Evolutionary conservation across 2,329 filamentous ascomycete genomes (phyloP).

Genomic region (Arthrobotrys conoides): DNA sequence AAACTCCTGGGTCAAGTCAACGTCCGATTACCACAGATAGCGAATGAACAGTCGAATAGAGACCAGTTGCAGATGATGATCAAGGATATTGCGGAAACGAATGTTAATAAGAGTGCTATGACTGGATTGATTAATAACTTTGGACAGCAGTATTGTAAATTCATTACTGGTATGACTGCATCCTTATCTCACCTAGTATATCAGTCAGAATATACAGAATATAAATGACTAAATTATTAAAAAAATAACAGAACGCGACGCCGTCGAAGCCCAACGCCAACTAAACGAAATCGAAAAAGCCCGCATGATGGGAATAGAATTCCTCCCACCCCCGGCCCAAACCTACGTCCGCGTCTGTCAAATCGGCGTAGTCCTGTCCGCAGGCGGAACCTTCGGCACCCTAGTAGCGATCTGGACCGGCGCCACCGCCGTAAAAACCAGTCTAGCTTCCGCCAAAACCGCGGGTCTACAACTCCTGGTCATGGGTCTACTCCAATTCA

Average conservation of each 20-base stretch:
- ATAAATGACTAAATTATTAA: background rate
- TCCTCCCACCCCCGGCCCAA: slow-evolving; percentile 24
- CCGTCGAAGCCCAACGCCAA: slow-evolving; percentile 63
- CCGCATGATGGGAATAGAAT: slow-evolving; percentile 19
- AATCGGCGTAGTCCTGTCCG: slow-evolving; percentile 26
- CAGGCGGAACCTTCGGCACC: slow-evolving; percentile 36
- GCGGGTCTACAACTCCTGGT: slow-evolving; percentile 46
- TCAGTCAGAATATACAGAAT: no score
- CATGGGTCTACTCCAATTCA: slow-evolving; percentile 36
- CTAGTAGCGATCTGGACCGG: slow-evolving; percentile 50
- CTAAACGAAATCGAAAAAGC: slow-evolving; percentile 61
- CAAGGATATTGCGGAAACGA: slow-evolving; percentile 45
- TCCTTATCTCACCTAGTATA: no score
- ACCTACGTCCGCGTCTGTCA: slow-evolving; percentile 36
- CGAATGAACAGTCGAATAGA: slow-evolving; percentile 39
- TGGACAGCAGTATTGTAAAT: slow-evolving; percentile 49
- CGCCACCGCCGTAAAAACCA: slow-evolving; percentile 10
- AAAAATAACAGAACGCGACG: slow-evolving; percentile 60
- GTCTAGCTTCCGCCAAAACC: slow-evolving; percentile 38
- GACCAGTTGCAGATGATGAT: slow-evolving; percentile 34
- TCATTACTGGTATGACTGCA: slow-evolving; percentile 41
- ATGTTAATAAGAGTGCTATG: slow-evolving; percentile 35
- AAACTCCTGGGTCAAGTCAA: slow-evolving; percentile 15
- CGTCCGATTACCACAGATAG: slow-evolving; percentile 30
- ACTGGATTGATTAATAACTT: slow-evolving; percentile 52